Percentiles rank a stretch among this genome's conserved stretches.
These are phyloP conservation scores for Colletotrichum trifolii DNA, from an alignment of 2,329 filamentous ascomycete species.

Conservation along the genomic window DNA sequence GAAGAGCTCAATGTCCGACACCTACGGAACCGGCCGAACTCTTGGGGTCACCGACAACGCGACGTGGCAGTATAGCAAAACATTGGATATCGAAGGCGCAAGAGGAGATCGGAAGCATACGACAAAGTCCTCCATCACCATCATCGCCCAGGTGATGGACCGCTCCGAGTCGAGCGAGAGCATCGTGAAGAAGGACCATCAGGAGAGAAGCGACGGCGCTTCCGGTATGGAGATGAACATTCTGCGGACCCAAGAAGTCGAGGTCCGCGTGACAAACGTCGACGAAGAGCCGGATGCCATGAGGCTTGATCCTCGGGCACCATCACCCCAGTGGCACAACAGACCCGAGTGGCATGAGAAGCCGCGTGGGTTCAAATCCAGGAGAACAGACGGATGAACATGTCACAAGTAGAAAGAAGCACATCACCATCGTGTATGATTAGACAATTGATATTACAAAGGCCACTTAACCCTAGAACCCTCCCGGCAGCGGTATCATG, in stretches of 20 bases:
- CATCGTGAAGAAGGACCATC: constrained; percentile 3
- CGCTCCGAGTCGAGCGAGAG: constrained; percentile 25
- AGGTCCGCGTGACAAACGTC: constrained; percentile 13
- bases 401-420: no score
- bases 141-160: background rate
- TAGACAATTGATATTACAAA: background rate
- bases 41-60: background rate
- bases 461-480: no score
- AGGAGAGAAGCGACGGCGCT: background rate
- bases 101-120: background rate
- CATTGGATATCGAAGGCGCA: constrained; percentile 2
- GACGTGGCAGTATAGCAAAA: constrained; percentile 24
- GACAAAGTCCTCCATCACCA: constrained; percentile 4
- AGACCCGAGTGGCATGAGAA: constrained; percentile 22
- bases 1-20: background rate
- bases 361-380: background rate
- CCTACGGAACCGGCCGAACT: background rate
- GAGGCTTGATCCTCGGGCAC: constrained; percentile 7
- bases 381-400: background rate
- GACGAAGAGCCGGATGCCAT: constrained; percentile 3
- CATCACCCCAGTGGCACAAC: constrained; percentile 25
- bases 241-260: constrained; percentile 19
- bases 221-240: constrained; percentile 23
- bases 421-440: background rate
- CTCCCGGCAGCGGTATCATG: background rate